phyloP scores from a whole-genome alignment of 305 asterid genomes.

The Fraxinus angustifolia region DNA sequence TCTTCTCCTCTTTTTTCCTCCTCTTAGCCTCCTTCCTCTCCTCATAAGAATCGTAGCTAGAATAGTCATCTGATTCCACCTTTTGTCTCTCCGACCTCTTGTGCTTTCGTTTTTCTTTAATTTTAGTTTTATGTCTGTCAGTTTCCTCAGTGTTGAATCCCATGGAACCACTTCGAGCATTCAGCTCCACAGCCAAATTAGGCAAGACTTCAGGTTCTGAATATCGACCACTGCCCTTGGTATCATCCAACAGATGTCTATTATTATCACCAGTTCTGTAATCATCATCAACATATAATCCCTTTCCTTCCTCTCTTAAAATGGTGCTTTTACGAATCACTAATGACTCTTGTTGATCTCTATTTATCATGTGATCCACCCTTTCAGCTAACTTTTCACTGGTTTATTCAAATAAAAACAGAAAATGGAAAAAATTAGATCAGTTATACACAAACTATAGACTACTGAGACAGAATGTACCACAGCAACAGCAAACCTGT shows the following conservation, averaged over 20 bases:
- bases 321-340: conserved; percentile 29
- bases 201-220: conserved; percentile 30
- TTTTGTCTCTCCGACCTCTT: conserved; percentile 50
- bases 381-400: conserved; percentile 43
- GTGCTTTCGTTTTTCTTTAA: conserved; percentile 61
- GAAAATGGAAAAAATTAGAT: conserved; percentile 16
- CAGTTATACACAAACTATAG: conserved; percentile 13
- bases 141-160: conserved; percentile 53
- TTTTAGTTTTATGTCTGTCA: conserved; percentile 42
- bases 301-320: conserved; percentile 37
- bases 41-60: conserved; percentile 76
- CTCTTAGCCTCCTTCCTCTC: conserved; percentile 76
- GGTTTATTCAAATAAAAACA: conserved; percentile 20
- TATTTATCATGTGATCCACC: conserved; percentile 36
- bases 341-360: conserved; percentile 37
- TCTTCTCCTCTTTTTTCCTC: conserved; percentile 78
- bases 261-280: conserved; percentile 41
- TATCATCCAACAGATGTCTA: conserved; percentile 31
- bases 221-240: conserved; percentile 30
- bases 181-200: conserved; percentile 40
- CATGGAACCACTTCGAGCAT: conserved; percentile 40
- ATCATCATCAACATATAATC: conserved; percentile 37
- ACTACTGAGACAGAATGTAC: not conserved
- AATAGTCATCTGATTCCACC: conserved; percentile 54
- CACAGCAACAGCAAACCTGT: conserved; percentile 43